Conservation (phyloP, 106 monocot species). For the Vanilla planifolia region DNA sequence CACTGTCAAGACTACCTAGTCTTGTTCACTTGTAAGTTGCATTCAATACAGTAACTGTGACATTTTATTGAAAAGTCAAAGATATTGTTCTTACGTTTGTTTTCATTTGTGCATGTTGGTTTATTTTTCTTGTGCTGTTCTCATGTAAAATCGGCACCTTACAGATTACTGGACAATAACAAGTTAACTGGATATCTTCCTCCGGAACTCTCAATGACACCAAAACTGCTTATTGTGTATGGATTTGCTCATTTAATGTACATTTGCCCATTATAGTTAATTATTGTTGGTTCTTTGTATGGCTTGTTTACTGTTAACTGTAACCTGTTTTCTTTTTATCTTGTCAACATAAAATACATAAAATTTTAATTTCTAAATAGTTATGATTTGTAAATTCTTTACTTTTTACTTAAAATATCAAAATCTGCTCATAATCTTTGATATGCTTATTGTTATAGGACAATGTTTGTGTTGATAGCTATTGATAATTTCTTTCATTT, state of each 20-base stretch:
- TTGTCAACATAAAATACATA: too few relatives aligned
- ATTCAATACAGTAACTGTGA: not conserved
- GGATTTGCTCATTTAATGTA: conserved; percentile 13
- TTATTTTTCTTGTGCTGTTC: not conserved
- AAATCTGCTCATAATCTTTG: too few relatives aligned
- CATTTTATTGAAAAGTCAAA: not conserved
- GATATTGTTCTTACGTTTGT: too few relatives aligned
- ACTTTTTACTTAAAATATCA: too few relatives aligned
- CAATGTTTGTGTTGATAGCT: too few relatives aligned
- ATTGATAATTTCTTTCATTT: too few relatives aligned
- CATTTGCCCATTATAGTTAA: not conserved
- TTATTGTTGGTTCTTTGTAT: not conserved
- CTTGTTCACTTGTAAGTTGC: conserved; percentile 89
- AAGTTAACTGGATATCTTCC: conserved; percentile 88
- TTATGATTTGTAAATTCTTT: too few relatives aligned
- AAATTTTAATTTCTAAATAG: too few relatives aligned
- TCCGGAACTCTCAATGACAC: conserved; percentile 46
- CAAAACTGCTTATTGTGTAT: conserved; percentile 79
- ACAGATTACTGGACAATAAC: conserved; percentile 97
- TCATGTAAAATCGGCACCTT: conserved; percentile 23
- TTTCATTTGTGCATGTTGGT: not conserved
- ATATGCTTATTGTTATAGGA: too few relatives aligned
- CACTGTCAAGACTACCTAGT: conserved; percentile 60
- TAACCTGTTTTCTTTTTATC: too few relatives aligned
- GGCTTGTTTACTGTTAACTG: not conserved